Evolutionary conservation across 1,284 basidiomycete species (phyloP), one percentile per base, ranked within the genome.

Genomic region (Apiotrichum gamsii): DNA sequence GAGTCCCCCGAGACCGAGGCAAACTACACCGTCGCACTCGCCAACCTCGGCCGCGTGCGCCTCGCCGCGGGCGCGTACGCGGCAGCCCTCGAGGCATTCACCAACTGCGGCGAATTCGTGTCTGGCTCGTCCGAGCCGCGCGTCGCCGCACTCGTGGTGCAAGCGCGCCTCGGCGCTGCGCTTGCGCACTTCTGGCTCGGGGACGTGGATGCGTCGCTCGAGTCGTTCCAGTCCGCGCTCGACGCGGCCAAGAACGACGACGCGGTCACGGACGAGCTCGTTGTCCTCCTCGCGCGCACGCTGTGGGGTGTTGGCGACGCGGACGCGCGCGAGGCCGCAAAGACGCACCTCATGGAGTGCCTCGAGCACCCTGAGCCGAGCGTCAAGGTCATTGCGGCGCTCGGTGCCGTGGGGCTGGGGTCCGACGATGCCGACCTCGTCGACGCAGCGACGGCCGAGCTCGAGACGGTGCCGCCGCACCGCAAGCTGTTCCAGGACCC

Each of bases 321-420:
- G 10, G 90, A 90, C 36, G 82, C 79, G 16, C 78, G 76, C 49
- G 88, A 90, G 51, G 78, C 77, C 14, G 87, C 88, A 5, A 88
- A 90, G 72, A 76, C 77, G n/a, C 80, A 83, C 53, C 75, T 94
- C 30, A 75, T 96, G 48, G 85, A 91, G 65, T 86, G 84, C 84
- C 67, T 80, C 80, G 19, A 83, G 80, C 60, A 87, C 85, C 64
- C 67, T 14, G 47, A 59, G 9, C 65, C 70, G 5, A 63, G 64
- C 62, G 67, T 91, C 44, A 77, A 80, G 47, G 88, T 87, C 1
- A 85, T 95, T 63, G 84, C 84, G 34, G 80, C 83, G 0, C 78
- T 96, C 0, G 87, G 86, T 0, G 87, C 87, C 2, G 87, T 94
- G 78, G 91, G 87, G 9, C 82, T 90, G 47, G 72, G 89, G 19